Evolutionary conservation across 1,284 basidiomycete species (phyloP), one percentile per base, ranked within the genome.

Genomic region (Ceratobasidium sp.): DNA sequence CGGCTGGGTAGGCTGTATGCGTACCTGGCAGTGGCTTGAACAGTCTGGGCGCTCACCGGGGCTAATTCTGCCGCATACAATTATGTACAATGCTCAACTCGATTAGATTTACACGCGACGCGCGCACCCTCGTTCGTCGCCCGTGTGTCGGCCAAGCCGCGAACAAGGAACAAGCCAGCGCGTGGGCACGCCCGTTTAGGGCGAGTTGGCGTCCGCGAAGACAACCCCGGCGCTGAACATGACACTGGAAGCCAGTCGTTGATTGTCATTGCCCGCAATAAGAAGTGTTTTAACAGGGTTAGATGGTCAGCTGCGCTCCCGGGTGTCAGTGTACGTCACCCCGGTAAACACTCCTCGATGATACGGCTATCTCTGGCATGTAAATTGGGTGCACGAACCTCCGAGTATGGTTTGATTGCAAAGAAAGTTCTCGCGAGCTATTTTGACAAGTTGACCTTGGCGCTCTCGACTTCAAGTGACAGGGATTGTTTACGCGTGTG

Each of bases 61-160:
- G 23, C 1, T 41, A 33, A 60, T 33, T 20, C 2, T 57, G 7
- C 55, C 30, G 55, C 14, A 12, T 33, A 33, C 23, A 3, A 10
- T 30, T 57, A 57, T 57, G 30, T 8, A 57, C 12, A 27, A n/a
- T 8, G 23, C 30, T 12, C 50, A 20, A 20, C 50, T 20, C 18
- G 16, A 52, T 18, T 52, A 16, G 50, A 16, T 48, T 18, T 18
- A 18, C 50, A 52, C n/a, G n/a, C n/a, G 50, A 52, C n/a, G 50
- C 50, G 50, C 50, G 18, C 6, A 52, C 18, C n/a, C 50, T 18
- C 18, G 50, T 20, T n/a, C 18, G n/a, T n/a, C 6, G n/a, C 50
- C n/a, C n/a, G 62, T 46, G n/a, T 20, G 44, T 10, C 20, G 23
- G 35, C 41, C 62, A 64, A 64, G 62, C 57, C 5, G 62, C 62